A percentile compares a stretch with the other conserved stretches of the same genome.
phyloP scores from a whole-genome alignment of 2,329 filamentous ascomycete genomes.

The Alternaria sp. region DNA sequence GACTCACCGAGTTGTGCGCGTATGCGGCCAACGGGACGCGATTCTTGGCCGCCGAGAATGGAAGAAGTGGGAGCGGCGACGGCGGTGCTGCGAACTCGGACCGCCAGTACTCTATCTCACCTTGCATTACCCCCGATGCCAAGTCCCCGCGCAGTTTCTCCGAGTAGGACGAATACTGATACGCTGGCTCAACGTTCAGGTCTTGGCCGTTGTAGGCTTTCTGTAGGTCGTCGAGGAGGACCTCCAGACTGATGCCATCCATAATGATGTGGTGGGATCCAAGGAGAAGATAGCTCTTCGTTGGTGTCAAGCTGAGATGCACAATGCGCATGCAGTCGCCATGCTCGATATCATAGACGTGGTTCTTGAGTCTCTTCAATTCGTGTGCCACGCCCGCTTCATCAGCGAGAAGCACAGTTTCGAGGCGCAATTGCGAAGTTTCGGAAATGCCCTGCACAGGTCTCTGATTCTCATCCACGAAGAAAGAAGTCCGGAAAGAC shows the following conservation, averaged over 20 bases:
- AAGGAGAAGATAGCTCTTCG: slow-evolving; percentile 52
- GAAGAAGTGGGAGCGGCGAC: neutral
- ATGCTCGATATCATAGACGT: slow-evolving; percentile 49
- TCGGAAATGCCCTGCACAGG: neutral
- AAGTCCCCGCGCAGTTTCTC: neutral
- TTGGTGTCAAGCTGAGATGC: slow-evolving; percentile 45
- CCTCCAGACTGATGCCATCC: slow-evolving; percentile 55
- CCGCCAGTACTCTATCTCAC: neutral
- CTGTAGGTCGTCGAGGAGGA: slow-evolving; percentile 56
- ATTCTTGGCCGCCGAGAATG: neutral
- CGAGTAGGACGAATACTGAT: neutral
- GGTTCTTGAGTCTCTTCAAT: slow-evolving; percentile 32
- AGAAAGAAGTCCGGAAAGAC: neutral
- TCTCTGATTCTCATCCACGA: neutral
- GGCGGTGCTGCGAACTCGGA: neutral
- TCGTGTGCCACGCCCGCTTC: neutral
- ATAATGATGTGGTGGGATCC: slow-evolving; percentile 59
- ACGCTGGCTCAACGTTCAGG: slow-evolving; percentile 12
- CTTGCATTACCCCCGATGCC: neutral
- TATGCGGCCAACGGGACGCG: neutral
- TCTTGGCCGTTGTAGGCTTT: slow-evolving; percentile 48
- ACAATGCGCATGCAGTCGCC: slow-evolving; percentile 45
- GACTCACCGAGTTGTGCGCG: neutral
- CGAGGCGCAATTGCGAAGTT: neutral
- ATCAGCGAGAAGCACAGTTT: slow-evolving; percentile 29